phyloP scores from a whole-genome alignment of 129 eudicot species.

The Pseudognaphalium luteoalbum region DNA sequence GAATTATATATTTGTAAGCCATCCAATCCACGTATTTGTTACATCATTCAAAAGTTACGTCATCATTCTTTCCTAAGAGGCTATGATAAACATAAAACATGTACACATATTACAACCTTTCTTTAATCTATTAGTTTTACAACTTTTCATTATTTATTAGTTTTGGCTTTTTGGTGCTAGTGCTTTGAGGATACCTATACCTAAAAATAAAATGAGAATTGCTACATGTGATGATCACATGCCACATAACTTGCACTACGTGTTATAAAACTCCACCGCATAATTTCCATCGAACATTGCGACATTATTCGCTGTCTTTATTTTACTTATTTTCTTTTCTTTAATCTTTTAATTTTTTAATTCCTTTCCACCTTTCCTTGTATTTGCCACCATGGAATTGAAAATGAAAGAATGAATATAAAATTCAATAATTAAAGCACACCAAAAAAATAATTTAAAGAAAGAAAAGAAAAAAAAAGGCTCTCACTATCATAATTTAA shows the following conservation, averaged over 20 bases:
- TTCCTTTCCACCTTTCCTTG: constrained; percentile 9
- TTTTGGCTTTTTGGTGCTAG: too few species aligned
- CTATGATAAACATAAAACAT: too few species aligned
- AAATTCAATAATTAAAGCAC: constrained; percentile 24
- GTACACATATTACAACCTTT: too few species aligned
- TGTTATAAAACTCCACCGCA: constrained; percentile 29
- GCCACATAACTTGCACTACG: constrained; percentile 35
- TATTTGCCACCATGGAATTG: constrained; percentile 26
- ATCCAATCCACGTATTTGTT: too few species aligned
- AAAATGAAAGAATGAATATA: constrained; percentile 26
- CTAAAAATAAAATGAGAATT: too few species aligned
- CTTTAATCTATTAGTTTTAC: too few species aligned
- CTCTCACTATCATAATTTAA: constrained; percentile 42
- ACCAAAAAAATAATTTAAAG: constrained; percentile 21
- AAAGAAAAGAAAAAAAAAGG: constrained; percentile 18
- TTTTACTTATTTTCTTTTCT: constrained; percentile 12
- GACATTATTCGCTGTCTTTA: constrained; percentile 40
- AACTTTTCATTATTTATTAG: too few species aligned
- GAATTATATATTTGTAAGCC: too few species aligned
- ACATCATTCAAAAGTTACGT: too few species aligned
- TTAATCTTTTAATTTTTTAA: not conserved
- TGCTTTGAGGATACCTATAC: too few species aligned
- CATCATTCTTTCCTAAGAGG: too few species aligned
- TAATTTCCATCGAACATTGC: constrained; percentile 31
- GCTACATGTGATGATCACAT: not conserved